Percentiles rank a stretch among this genome's conserved stretches.
Evolutionary conservation across 768 basidiomycete species (phyloP).

Genomic region (Coprinellus micaceus): DNA sequence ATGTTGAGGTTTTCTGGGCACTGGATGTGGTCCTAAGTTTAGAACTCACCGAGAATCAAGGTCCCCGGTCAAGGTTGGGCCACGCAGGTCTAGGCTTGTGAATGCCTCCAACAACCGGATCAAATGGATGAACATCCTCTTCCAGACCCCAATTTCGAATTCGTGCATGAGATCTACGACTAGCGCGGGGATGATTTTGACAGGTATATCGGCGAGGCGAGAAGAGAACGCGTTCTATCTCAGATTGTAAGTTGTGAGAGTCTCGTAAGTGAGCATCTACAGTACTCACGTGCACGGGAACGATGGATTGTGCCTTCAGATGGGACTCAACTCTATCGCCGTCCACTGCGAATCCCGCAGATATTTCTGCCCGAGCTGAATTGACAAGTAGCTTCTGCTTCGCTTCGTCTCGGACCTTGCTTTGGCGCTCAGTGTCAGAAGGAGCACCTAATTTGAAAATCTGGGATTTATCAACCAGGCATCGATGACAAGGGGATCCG

Average conservation of each 20-base stretch:
- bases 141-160: slow-evolving; percentile 37
- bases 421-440: not conserved
- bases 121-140: slow-evolving; percentile 18
- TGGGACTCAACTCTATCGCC: slow-evolving; percentile 12
- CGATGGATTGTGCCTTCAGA: slow-evolving; percentile 10
- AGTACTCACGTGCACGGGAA: slow-evolving; percentile 9
- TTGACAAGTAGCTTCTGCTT: slow-evolving; percentile 1
- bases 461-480: slow-evolving; percentile 3
- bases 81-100: not conserved
- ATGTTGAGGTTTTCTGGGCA: too few relatives aligned
- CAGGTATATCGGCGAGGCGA: slow-evolving; percentile 12
- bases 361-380: slow-evolving; percentile 7
- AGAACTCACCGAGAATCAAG: not conserved
- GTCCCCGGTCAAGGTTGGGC: not conserved
- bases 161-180: slow-evolving; percentile 34
- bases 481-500: slow-evolving; percentile 8
- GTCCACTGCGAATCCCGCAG: slow-evolving; percentile 10
- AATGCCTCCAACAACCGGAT: not conserved
- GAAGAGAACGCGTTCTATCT: not conserved
- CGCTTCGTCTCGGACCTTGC: not conserved
- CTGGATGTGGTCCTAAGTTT: too few relatives aligned
- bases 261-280: not conserved
- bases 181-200: slow-evolving; percentile 21
- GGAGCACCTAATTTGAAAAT: not conserved
- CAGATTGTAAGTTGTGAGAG: not conserved